Evolutionary conservation across 1,284 basidiomycete species (phyloP).

Genomic region (Rhodotorula mucilaginosa): DNA sequence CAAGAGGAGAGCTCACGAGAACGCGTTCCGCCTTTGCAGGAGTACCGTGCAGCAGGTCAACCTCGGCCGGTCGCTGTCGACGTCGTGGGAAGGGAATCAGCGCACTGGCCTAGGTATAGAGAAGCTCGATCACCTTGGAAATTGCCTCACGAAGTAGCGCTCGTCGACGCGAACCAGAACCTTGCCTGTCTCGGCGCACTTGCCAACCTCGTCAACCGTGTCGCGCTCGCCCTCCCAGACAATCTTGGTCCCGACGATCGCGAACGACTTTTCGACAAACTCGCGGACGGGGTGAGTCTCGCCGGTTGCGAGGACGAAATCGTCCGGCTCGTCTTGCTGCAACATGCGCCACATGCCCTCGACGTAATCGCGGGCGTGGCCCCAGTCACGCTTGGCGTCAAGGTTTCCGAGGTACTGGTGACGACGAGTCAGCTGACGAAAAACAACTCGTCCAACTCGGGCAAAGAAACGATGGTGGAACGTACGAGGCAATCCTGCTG

Average conservation of each 20-base stretch:
- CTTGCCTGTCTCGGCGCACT: conserved; percentile 64
- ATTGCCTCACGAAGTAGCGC: conserved; percentile 66
- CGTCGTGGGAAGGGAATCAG: background rate
- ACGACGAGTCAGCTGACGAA: background rate
- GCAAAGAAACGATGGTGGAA: background rate
- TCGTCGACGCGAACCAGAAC: conserved; percentile 75
- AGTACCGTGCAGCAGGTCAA: conserved; percentile 79
- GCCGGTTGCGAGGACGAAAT: conserved; percentile 87
- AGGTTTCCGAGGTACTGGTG: conserved; percentile 75
- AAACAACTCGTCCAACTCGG: rapidly evolving
- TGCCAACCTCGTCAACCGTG: conserved; percentile 65
- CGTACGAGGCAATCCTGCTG: conserved; percentile 69
- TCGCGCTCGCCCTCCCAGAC: conserved; percentile 70
- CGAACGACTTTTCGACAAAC: conserved; percentile 81
- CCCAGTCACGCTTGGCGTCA: conserved; percentile 89
- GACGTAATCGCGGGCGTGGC: conserved; percentile 60
- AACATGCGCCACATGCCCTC: conserved; percentile 89
- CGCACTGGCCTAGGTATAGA: too few species aligned
- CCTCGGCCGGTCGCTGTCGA: conserved; percentile 65
- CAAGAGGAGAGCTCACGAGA: conserved; percentile 52
- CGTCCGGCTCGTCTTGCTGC: conserved; percentile 72
- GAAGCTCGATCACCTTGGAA: conserved; percentile 12
- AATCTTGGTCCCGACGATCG: conserved; percentile 60
- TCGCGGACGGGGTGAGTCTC: conserved; percentile 88
- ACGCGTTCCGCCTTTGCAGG: conserved; percentile 77